Base-by-base conservation (phyloP, 208 protist species). In the Trypanosoma theileri region DNA sequence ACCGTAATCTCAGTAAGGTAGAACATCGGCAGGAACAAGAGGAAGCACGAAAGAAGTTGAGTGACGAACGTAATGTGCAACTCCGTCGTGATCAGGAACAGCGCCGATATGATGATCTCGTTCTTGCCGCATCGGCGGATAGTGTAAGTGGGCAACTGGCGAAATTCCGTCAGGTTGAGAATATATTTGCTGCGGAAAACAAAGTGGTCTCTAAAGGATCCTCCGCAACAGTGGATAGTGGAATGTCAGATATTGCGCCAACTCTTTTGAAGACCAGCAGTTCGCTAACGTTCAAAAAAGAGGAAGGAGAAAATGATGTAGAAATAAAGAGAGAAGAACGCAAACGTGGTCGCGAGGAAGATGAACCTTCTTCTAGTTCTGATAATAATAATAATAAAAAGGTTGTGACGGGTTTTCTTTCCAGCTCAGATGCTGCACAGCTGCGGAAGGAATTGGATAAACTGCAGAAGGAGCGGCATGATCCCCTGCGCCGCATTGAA, bases 91-190 rank as follows among this genome's bases (percentile, higher is more conserved):
- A 93, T 50, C 80, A 92, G 59, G 90, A 95, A 58, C 76, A 91
- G 59, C 82, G 83, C 0, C 84, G 89, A 24, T 95, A 95, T 73
- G 79, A 90, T 60, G 89, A 85, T 31, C 80, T 95, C 16, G 46
- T 88, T 26, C 66, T 81, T 12, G 46, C 66, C 28, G 54, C 73
- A 22, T 66, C 73, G 1, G 66, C 65, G 4, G 79, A 77, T 57
- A 59, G 68, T 41, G 53, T 70, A 8, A 70, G 61, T 51, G 74
- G 66, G 12, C 76, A 77, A 45, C 46, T 82, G 19, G 86, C 79
- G 8, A 77, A 73, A 52, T 84, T 79, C 26, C 73, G 73, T 26
- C 79, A 79, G 48, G 85, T 86, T 10, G 75, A 81, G 24, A 87
- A 83, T 62, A 88, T 95, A 48, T 95, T 95, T 48, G 85, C 84